Percentiles rank a stretch among this genome's conserved stretches.
Conservation (phyloP, 2,329 filamentous ascomycete species). For the Huntiella omanensis region DNA sequence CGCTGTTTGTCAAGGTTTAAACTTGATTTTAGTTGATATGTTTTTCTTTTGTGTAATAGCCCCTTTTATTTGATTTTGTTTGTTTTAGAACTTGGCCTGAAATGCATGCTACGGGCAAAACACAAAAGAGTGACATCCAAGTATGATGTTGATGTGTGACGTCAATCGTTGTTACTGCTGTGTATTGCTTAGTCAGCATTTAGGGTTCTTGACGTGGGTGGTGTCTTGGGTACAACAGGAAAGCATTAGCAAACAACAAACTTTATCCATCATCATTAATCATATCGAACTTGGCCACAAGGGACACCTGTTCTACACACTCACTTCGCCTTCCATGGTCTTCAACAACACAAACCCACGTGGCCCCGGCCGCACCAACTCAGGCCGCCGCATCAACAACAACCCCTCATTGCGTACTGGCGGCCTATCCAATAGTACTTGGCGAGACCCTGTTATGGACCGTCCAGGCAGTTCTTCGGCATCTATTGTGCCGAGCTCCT, state of each 20-base stretch:
- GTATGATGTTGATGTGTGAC: too few relatives aligned
- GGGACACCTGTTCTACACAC: too few relatives aligned
- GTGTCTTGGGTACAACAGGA: too few relatives aligned
- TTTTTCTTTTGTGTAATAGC: background rate
- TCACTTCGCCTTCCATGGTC: background rate
- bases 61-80: background rate
- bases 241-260: too few relatives aligned
- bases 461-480: background rate
- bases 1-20: conserved; percentile 59
- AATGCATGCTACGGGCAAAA: too few relatives aligned
- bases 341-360: background rate
- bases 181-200: background rate
- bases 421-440: background rate
- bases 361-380: background rate
- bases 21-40: background rate
- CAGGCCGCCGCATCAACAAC: background rate
- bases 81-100: background rate
- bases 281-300: background rate
- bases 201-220: too few relatives aligned
- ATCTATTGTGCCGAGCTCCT: background rate
- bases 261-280: background rate
- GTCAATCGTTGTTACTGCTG: too few relatives aligned
- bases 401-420: background rate
- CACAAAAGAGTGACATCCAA: background rate
- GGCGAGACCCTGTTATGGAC: background rate